Conservation (phyloP, 2,329 filamentous ascomycete genomes). For the Colletotrichum salicis region DNA sequence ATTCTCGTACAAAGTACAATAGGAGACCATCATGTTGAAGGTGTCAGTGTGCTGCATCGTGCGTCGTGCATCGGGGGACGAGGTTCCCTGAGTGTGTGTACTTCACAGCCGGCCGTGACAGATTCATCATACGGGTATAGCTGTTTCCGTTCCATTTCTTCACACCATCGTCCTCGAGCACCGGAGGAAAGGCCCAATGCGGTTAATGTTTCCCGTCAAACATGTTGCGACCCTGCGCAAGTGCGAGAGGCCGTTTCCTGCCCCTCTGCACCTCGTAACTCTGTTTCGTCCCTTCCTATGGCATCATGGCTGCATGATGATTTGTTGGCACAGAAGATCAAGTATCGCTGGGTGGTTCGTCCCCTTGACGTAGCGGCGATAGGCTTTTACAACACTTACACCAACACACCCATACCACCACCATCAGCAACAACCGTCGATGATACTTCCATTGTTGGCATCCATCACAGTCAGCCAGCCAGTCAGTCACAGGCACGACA, state of each 20-base stretch:
- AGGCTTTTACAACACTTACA: neutral
- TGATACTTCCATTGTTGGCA: neutral
- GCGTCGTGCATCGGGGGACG: neutral
- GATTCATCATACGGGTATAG: neutral
- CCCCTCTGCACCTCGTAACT: slow-evolving; percentile 14
- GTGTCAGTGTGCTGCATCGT: slow-evolving; percentile 4
- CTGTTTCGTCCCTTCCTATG: slow-evolving; percentile 1
- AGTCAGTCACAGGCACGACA: neutral
- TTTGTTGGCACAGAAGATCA: neutral
- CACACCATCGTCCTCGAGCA: neutral
- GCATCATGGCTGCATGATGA: neutral
- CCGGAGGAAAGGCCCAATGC: neutral
- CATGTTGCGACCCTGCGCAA: neutral
- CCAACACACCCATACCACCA: neutral
- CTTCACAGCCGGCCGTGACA: neutral
- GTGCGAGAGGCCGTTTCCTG: slow-evolving; percentile 7
- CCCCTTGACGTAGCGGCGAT: neutral
- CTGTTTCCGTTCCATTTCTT: neutral
- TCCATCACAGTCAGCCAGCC: neutral
- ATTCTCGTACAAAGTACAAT: neutral
- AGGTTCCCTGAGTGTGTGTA: neutral
- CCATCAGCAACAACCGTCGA: neutral
- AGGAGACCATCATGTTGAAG: neutral
- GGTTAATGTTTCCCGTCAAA: neutral
- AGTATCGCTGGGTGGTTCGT: slow-evolving; percentile 1